A percentile compares a stretch with the other conserved stretches of the same genome.
These are phyloP conservation scores for Malassezia brasiliensis DNA, from an alignment of 1,284 basidiomycete species.

Conservation along the genomic window DNA sequence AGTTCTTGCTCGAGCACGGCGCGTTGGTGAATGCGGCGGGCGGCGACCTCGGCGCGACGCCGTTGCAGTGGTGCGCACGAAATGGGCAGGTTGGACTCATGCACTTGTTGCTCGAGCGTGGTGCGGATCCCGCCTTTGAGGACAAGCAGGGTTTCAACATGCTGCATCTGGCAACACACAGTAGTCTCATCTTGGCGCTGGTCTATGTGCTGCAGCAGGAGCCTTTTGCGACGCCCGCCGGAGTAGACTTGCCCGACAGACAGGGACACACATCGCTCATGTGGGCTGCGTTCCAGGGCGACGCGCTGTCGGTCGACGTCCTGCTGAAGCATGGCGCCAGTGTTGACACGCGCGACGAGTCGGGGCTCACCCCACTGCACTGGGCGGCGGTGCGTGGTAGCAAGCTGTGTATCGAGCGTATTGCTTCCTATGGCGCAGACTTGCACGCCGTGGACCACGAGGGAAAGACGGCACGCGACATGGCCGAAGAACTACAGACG, in stretches of 20 bases:
- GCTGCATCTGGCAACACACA: conserved; percentile 87
- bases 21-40: conserved; percentile 88
- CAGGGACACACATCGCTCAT: conserved; percentile 91
- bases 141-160: conserved; percentile 96
- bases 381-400: conserved; percentile 99
- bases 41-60: conserved; percentile 88
- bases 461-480: conserved; percentile 80
- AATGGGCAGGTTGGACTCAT: conserved; percentile 92
- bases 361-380: conserved; percentile 80
- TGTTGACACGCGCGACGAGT: conserved; percentile 64
- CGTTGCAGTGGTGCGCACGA: conserved; percentile 90
- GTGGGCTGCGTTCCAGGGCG: conserved; percentile 99
- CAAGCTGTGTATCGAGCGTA: conserved; percentile 65
- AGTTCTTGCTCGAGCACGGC: conserved; percentile 68
- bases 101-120: conserved; percentile 74
- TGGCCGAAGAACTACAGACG: conserved; percentile 77
- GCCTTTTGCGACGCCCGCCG: conserved; percentile 50
- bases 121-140: conserved; percentile 78
- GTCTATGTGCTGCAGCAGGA: conserved; percentile 74
- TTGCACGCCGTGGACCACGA: conserved; percentile 69
- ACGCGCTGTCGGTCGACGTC: conserved; percentile 85
- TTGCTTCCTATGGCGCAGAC: conserved; percentile 76
- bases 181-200: conserved; percentile 82
- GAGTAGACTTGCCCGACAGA: conserved; percentile 54
- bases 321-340: conserved; percentile 79